Conservation (phyloP, 2,329 filamentous ascomycete genomes). For the Teratosphaeria destructans region DNA sequence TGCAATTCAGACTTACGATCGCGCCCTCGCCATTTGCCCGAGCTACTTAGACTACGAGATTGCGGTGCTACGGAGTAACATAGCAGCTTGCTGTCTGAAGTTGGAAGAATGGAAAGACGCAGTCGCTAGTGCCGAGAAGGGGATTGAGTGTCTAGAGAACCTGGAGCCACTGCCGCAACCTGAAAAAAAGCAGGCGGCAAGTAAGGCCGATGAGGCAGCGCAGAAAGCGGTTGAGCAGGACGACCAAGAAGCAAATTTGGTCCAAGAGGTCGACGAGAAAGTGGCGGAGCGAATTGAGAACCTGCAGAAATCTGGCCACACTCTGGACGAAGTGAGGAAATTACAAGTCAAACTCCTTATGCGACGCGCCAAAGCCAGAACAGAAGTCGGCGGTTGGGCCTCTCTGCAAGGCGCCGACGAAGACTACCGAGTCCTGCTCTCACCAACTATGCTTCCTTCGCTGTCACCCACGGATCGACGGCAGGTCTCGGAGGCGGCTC, state of each 20-base stretch:
- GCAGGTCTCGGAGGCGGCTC: conserved; percentile 57
- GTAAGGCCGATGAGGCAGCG: conserved; percentile 5
- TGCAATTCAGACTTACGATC: conserved; percentile 73
- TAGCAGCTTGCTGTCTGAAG: conserved; percentile 80
- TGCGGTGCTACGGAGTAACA: conserved; percentile 78
- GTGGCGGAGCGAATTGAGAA: conserved; percentile 32
- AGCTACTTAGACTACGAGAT: conserved; percentile 80
- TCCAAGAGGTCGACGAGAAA: conserved; percentile 42
- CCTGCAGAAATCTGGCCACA: conserved; percentile 32
- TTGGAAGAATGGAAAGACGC: conserved; percentile 77
- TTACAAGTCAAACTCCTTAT: conserved; percentile 77
- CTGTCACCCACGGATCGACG: conserved; percentile 56
- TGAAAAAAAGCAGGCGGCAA: conserved; percentile 10
- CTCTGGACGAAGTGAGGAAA: conserved; percentile 55
- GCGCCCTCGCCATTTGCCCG: conserved; percentile 67
- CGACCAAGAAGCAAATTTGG: conserved; percentile 9
- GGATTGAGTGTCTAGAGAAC: conserved; percentile 61
- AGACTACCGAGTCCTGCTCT: conserved; percentile 61
- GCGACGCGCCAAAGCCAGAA: conserved; percentile 54
- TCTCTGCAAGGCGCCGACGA: conserved; percentile 66
- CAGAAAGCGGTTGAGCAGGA: conserved; percentile 7
- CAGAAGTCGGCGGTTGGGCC: conserved; percentile 66
- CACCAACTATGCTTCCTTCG: conserved; percentile 41
- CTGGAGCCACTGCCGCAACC: conserved; percentile 38
- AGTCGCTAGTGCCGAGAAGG: conserved; percentile 59